Percentiles rank a stretch among this genome's conserved stretches.
These are phyloP conservation scores for Acer campestre DNA, from an alignment of 345 rosid species.

Conservation along the genomic window DNA sequence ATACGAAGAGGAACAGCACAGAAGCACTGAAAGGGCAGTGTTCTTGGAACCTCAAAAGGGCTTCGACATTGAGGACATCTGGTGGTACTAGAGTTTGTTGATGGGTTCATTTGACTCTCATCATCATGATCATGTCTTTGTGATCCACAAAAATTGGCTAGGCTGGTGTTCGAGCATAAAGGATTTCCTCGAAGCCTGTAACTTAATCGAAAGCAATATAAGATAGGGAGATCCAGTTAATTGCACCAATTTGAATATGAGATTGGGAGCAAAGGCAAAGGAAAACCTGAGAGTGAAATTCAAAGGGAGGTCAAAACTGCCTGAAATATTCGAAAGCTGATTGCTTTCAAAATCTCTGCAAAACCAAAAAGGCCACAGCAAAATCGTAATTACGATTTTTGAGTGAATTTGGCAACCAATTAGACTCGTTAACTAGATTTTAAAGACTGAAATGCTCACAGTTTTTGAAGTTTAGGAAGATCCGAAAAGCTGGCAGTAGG, in stretches of 20 bases:
- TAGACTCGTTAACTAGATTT: background rate
- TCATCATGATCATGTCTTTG: slow-evolving; percentile 13
- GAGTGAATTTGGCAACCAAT: background rate
- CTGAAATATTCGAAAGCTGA: slow-evolving; percentile 54
- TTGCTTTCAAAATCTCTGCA: slow-evolving; percentile 86
- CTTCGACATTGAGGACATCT: slow-evolving; percentile 63
- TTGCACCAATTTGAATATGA: background rate
- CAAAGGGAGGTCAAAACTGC: slow-evolving; percentile 57
- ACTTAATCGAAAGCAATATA: slow-evolving; percentile 18
- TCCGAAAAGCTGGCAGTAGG: slow-evolving; percentile 59
- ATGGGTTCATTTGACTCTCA: slow-evolving; percentile 16
- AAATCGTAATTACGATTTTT: slow-evolving; percentile 16
- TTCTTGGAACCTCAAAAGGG: slow-evolving; percentile 54
- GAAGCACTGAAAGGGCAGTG: slow-evolving; percentile 49
- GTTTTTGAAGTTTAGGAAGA: slow-evolving; percentile 64
- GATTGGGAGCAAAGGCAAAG: slow-evolving; percentile 31
- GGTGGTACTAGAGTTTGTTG: slow-evolving; percentile 25
- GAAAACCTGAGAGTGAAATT: slow-evolving; percentile 78
- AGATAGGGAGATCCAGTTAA: background rate
- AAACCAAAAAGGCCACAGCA: slow-evolving; percentile 23
- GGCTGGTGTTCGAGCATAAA: slow-evolving; percentile 47
- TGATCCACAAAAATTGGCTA: slow-evolving; percentile 50
- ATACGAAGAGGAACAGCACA: slow-evolving; percentile 79
- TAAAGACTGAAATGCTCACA: slow-evolving; percentile 51
- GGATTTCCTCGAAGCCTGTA: slow-evolving; percentile 95